Conservation (phyloP, 805 yeast genomes). For the Blastobotrys attinorum region DNA sequence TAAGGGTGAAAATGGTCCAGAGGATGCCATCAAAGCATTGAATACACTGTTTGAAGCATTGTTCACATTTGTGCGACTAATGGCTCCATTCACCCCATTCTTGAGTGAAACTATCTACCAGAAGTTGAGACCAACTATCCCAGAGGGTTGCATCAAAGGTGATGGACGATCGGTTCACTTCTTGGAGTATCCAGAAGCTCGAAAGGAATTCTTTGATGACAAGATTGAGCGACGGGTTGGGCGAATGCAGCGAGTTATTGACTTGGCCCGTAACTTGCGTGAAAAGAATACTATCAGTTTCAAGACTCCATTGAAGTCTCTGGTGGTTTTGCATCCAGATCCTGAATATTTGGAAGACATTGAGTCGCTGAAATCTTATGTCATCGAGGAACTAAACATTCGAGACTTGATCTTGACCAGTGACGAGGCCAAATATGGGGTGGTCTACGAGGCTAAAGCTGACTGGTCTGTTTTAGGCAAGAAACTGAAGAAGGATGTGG, state of each 20-base stretch:
- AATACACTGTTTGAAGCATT: conserved; percentile 88
- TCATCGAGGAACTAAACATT: conserved; percentile 85
- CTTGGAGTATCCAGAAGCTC: conserved; percentile 80
- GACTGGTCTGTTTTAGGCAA: conserved; percentile 99
- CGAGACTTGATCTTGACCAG: conserved; percentile 80
- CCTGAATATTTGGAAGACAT: conserved; percentile 66
- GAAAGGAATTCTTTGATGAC: conserved; percentile 71
- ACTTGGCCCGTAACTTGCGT: conserved; percentile 91
- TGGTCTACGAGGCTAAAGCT: conserved; percentile 88
- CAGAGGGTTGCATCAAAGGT: conserved; percentile 36
- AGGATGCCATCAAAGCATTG: conserved; percentile 78
- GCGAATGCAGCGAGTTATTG: conserved; percentile 96
- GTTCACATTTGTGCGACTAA: conserved; percentile 81
- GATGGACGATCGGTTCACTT: conserved; percentile 88
- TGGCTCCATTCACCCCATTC: conserved; percentile 99
- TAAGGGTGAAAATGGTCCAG: conserved; percentile 85
- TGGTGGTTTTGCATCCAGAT: conserved; percentile 81
- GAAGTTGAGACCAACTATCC: conserved; percentile 48
- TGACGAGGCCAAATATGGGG: conserved; percentile 88
- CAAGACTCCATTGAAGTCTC: conserved; percentile 86
- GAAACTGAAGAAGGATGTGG: conserved; percentile 89
- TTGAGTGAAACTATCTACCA: conserved; percentile 84
- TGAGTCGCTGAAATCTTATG: conserved; percentile 66
- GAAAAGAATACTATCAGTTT: conserved; percentile 90
- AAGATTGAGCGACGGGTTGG: conserved; percentile 70